A percentile compares a stretch with the other conserved stretches of the same genome.
Conservation (phyloP, 108 stramenopile genomes). For the Schizochytrium sp. region DNA sequence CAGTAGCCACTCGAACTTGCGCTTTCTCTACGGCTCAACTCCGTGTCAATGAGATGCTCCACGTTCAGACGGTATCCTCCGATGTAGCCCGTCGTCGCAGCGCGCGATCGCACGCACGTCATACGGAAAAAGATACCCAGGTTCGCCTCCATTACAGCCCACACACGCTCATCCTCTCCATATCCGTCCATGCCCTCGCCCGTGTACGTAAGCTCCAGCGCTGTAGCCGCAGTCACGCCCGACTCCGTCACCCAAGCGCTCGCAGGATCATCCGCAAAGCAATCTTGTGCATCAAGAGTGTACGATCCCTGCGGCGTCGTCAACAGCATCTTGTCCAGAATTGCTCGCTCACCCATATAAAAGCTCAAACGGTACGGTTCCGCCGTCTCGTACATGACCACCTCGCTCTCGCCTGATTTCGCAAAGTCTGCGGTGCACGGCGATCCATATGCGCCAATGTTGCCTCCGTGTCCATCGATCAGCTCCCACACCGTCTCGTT, state of each 20-base stretch:
- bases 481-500: neutral
- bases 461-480: neutral
- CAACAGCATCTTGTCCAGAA: neutral
- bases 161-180: neutral
- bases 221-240: neutral
- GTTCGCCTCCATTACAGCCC: neutral
- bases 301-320: neutral
- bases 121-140: neutral
- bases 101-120: neutral
- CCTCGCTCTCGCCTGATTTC: neutral
- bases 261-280: neutral
- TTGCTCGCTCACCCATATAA: neutral
- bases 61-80: neutral
- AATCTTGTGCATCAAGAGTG: neutral
- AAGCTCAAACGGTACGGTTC: neutral
- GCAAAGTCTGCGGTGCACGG: neutral
- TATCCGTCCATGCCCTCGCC: neutral
- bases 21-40: neutral
- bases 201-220: neutral
- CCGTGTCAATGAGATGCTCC: neutral
- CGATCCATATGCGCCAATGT: neutral
- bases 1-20: neutral
- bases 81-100: neutral
- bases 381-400: neutral
- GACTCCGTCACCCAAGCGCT: neutral